phyloP scores from a whole-genome alignment of 139 green algal species.

The Zygnema cylindricum region DNA sequence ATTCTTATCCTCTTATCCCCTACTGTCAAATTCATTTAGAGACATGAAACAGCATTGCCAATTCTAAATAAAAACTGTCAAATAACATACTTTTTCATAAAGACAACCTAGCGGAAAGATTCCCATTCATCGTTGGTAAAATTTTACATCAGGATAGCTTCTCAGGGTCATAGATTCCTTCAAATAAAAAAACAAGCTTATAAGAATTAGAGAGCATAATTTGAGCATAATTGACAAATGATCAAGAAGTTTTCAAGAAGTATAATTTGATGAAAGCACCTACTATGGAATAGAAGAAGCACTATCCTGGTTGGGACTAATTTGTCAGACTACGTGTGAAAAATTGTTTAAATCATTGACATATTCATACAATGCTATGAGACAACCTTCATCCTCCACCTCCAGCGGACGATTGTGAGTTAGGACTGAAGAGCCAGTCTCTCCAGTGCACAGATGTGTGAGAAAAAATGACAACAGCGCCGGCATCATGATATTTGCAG shows the following conservation, averaged over 20 bases:
- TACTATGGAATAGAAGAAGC: not conserved
- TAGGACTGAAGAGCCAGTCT: not conserved
- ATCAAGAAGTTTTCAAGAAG: not conserved
- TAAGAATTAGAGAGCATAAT: not conserved
- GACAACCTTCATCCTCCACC: too few species aligned
- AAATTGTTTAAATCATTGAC: not conserved
- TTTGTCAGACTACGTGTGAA: not conserved
- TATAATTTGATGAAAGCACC: not conserved
- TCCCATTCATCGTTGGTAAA: not conserved
- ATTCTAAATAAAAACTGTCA: not conserved
- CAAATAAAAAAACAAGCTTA: not conserved
- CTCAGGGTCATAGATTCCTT: too few species aligned
- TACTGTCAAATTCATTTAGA: not conserved
- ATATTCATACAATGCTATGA: not conserved
- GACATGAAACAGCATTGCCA: not conserved
- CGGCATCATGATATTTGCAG: too few species aligned
- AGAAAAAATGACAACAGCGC: not conserved
- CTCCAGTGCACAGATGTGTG: not conserved
- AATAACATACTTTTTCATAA: not conserved
- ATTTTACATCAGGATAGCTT: too few species aligned
- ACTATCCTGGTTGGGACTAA: not conserved
- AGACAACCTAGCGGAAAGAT: too few species aligned
- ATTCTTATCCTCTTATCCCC: too few species aligned
- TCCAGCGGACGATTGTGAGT: not conserved
- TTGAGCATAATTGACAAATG: not conserved